Evolutionary conservation across 2,329 filamentous ascomycete species (phyloP).

Genomic region (Endoconidiophora laricicola): DNA sequence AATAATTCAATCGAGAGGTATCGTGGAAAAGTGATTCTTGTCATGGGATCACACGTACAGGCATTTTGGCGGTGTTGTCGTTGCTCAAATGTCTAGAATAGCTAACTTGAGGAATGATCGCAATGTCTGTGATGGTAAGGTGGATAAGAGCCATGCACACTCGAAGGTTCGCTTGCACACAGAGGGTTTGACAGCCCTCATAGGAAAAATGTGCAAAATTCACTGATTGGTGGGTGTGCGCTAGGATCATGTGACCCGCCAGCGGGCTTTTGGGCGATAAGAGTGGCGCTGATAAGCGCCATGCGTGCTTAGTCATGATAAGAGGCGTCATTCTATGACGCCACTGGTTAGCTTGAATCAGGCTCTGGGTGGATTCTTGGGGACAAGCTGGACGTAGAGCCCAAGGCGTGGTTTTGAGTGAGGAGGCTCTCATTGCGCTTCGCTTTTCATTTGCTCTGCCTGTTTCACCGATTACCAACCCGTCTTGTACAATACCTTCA

Average conservation of each 20-base stretch:
- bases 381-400: slow-evolving; percentile 3
- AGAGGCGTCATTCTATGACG: slow-evolving; percentile 1
- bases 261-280: not conserved
- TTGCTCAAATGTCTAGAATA: slow-evolving; percentile 14
- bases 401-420: slow-evolving; percentile 2
- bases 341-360: slow-evolving; percentile 1
- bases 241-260: slow-evolving; percentile 4
- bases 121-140: slow-evolving; percentile 12
- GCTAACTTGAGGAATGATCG: slow-evolving; percentile 12
- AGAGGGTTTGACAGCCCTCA: slow-evolving; percentile 12
- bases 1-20: slow-evolving; percentile 10
- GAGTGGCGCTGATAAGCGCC: slow-evolving; percentile 4
- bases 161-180: slow-evolving; percentile 2
- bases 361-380: slow-evolving; percentile 1
- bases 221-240: slow-evolving; percentile 8
- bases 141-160: slow-evolving; percentile 12
- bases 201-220: slow-evolving; percentile 12
- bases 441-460: slow-evolving; percentile 1
- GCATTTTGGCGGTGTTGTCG: slow-evolving; percentile 13
- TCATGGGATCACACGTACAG: slow-evolving; percentile 12
- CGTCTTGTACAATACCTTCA: not conserved
- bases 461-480: slow-evolving; percentile 8
- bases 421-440: slow-evolving; percentile 7
- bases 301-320: slow-evolving; percentile 5
- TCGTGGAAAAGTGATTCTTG: slow-evolving; percentile 4